These are phyloP conservation scores for Leccinum longicurvipes DNA, from an alignment of 768 basidiomycete genomes.

Conservation along the genomic window DNA sequence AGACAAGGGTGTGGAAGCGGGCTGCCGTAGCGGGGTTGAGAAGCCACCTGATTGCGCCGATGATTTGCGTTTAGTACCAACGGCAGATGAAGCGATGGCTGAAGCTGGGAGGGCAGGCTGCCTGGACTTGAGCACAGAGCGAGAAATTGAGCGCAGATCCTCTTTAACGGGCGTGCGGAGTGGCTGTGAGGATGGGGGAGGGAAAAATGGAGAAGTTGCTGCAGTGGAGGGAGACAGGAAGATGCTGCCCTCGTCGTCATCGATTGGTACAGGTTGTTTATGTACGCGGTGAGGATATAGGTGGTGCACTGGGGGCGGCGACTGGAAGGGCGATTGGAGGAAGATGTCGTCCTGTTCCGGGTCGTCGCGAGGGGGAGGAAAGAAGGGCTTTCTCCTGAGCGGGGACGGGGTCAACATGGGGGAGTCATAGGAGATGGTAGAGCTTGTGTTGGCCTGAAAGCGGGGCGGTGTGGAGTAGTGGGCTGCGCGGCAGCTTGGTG, in stretches of 20 bases:
- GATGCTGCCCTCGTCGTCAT: slow-evolving; percentile 57
- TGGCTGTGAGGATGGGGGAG: slow-evolving; percentile 44
- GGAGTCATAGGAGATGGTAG: slow-evolving; percentile 42
- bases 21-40: slow-evolving; percentile 55
- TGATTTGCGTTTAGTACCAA: slow-evolving; percentile 69
- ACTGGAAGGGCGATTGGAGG: slow-evolving; percentile 50
- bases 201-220: slow-evolving; percentile 40
- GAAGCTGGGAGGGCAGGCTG: slow-evolving; percentile 18
- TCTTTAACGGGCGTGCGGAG: slow-evolving; percentile 63
- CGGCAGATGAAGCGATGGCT: slow-evolving; percentile 32
- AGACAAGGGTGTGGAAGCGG: slow-evolving; percentile 38
- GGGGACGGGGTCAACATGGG: slow-evolving; percentile 68
- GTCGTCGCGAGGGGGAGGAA: slow-evolving; percentile 28
- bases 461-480: slow-evolving; percentile 36
- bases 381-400: slow-evolving; percentile 44
- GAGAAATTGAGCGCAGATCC: slow-evolving; percentile 36
- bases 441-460: slow-evolving; percentile 17
- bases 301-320: slow-evolving; percentile 42
- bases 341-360: slow-evolving; percentile 50
- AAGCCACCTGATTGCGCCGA: slow-evolving; percentile 40
- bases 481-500: slow-evolving; percentile 32
- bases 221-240: slow-evolving; percentile 50
- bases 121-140: slow-evolving; percentile 39
- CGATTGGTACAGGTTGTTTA: slow-evolving; percentile 29
- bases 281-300: slow-evolving; percentile 43